Evolutionary conservation across 2,329 filamentous ascomycete species (phyloP), one percentile per base, ranked within the genome.

Genomic region (Aspergillus phoenicis): DNA sequence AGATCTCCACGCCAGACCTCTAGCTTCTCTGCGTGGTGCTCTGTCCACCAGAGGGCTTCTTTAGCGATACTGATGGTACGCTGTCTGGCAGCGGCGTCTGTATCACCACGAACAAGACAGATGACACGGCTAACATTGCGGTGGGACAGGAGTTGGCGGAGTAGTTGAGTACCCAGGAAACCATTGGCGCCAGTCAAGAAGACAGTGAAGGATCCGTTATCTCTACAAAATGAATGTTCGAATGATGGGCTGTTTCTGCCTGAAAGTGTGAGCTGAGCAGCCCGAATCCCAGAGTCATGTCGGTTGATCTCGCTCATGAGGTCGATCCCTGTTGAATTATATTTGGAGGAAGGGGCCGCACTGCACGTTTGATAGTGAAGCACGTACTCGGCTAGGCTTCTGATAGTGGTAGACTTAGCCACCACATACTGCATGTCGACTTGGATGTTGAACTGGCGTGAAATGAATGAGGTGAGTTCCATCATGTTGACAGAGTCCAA

Each of bases 1-100:
- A 70, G 59, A 54, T 70, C 64, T 2, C 67, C 67, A 8, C 52
- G 26, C 67, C 68, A 70, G 8, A 61, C 62, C n/a, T 69, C 67
- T 4, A 68, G 41, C 38, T 65, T 68, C 13, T 28, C 36, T 15
- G 52, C 13, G 30, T 62, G 64, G 26, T 59, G 39, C 11, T 61
- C 47, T 0, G 45, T 36, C 66, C 67, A 70, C 67, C 68, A 70
- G n/a, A 61, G 61, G 1, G 60, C 62, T 8, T 52, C 47, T n/a
- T 60, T 56, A 2, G 66, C 65, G 3, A 56, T 45, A 8, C 64
- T 17, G 8, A 58, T 56, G 15, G 52, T 51, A 8, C 61, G 53
- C 26, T 43, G 20, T 39, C 49, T 47, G 3, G 58, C 54, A 28
- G 49, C 39, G 13, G 17, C 53, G 2, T 48, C 20, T 6, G 58